Evolutionary conservation across 1,284 basidiomycete genomes (phyloP).

Genomic region (Veloboletus limbatus): DNA sequence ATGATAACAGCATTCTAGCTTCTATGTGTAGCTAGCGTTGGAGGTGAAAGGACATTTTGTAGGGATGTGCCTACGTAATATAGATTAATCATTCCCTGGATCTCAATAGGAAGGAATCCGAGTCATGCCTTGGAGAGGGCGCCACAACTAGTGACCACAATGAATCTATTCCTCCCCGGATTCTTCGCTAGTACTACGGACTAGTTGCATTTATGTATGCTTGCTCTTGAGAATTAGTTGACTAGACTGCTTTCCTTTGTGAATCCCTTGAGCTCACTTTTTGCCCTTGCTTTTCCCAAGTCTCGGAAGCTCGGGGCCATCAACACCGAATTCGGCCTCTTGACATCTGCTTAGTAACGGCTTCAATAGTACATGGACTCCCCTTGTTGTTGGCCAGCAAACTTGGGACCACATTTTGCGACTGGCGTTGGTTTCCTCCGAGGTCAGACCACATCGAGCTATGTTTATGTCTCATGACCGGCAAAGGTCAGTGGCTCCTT

Average conservation of each 20-base stretch:
- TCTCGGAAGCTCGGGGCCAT: constrained; percentile 72
- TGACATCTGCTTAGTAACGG: constrained; percentile 75
- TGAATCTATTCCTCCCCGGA: constrained; percentile 1
- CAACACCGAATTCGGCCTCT: constrained; percentile 73
- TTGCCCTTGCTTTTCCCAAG: constrained; percentile 71
- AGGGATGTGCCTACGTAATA: constrained; percentile 6
- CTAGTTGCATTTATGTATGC: constrained; percentile 68
- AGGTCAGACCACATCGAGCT: constrained; percentile 37
- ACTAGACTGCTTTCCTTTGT: constrained; percentile 43
- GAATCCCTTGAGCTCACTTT: constrained; percentile 2
- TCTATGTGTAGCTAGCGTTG: constrained; percentile 27
- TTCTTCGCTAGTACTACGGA: too few relatives aligned
- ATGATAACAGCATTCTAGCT: constrained; percentile 33
- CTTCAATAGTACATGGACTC: constrained; percentile 80
- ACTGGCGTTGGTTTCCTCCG: constrained; percentile 66
- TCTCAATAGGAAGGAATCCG: too few relatives aligned
- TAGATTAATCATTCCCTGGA: constrained; percentile 20
- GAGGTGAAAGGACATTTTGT: neutral
- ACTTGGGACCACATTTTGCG: constrained; percentile 67
- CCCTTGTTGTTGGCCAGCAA: constrained; percentile 63
- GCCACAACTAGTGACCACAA: neutral
- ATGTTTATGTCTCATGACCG: constrained; percentile 8
- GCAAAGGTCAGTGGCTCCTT: constrained; percentile 56
- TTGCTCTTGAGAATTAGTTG: constrained; percentile 78
- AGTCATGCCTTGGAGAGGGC: neutral